phyloP scores from a whole-genome alignment of 805 yeast genomes.

The Metschnikowia gruessii region DNA sequence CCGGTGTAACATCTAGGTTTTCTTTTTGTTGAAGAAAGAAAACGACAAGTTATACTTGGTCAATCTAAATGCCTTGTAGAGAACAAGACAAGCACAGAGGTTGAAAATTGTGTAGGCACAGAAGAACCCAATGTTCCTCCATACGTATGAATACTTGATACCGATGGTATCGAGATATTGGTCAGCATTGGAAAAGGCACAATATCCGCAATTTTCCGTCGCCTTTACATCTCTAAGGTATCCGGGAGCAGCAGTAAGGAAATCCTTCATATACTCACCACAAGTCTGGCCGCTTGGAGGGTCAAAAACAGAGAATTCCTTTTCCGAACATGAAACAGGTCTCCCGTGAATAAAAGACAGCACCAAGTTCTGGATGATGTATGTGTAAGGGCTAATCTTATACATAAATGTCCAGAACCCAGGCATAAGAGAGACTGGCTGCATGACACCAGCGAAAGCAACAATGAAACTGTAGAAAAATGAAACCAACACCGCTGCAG shows the following conservation, averaged over 20 bases:
- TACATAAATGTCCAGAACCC: slow-evolving; percentile 48
- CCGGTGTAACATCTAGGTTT: neutral
- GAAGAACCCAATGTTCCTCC: slow-evolving; percentile 19
- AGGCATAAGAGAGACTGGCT: slow-evolving; percentile 41
- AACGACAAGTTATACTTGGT: slow-evolving; percentile 9
- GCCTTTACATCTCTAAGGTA: slow-evolving; percentile 11
- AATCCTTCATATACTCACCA: slow-evolving; percentile 3
- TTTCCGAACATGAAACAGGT: slow-evolving; percentile 45
- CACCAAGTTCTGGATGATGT: slow-evolving; percentile 45
- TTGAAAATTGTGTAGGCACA: slow-evolving; percentile 16
- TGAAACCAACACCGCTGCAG: slow-evolving; percentile 58
- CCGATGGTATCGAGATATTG: slow-evolving; percentile 12
- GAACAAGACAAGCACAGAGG: slow-evolving; percentile 12
- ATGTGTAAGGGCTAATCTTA: slow-evolving; percentile 46
- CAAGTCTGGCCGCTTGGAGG: slow-evolving; percentile 39
- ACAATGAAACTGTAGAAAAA: slow-evolving; percentile 54
- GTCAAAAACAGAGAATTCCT: slow-evolving; percentile 45
- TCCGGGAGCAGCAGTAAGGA: slow-evolving; percentile 1
- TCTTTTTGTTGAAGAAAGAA: slow-evolving; percentile 7
- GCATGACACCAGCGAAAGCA: slow-evolving; percentile 53
- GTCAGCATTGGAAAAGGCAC: slow-evolving; percentile 13
- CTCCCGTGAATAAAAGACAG: slow-evolving; percentile 41
- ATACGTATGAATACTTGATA: slow-evolving; percentile 13
- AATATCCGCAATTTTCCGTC: slow-evolving; percentile 14
- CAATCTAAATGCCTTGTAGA: slow-evolving; percentile 15